A percentile compares a stretch with the other conserved stretches of the same genome.
These are phyloP conservation scores for Trypanosoma caninum DNA, from an alignment of 208 protist species.

Conservation along the genomic window DNA sequence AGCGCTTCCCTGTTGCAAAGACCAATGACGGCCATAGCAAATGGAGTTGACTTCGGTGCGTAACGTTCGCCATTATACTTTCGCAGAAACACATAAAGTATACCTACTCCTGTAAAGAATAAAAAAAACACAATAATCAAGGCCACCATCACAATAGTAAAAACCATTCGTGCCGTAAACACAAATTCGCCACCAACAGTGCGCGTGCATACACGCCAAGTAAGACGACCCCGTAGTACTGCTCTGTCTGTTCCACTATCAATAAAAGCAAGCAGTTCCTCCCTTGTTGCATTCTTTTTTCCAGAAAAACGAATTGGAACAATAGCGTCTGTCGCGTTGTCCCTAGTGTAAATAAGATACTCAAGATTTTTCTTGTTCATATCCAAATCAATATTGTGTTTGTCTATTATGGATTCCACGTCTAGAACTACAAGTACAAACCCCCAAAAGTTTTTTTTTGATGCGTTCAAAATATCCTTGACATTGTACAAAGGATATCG, in stretches of 20 bases:
- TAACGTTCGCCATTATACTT: conserved; percentile 51
- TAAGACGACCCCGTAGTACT: conserved; percentile 6
- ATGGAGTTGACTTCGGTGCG: conserved; percentile 69
- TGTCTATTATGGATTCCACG: conserved; percentile 33
- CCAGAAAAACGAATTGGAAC: conserved; percentile 29
- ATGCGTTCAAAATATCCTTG: not conserved
- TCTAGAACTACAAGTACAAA: conserved; percentile 41
- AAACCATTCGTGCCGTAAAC: conserved; percentile 22
- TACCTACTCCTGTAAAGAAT: conserved; percentile 24
- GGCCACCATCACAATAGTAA: conserved; percentile 31
- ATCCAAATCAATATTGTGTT: conserved; percentile 14
- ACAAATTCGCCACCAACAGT: not conserved
- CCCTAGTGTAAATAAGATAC: conserved; percentile 51
- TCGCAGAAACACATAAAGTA: conserved; percentile 38
- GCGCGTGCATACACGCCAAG: conserved; percentile 19
- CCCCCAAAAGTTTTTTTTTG: conserved; percentile 61
- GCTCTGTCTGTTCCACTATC: conserved; percentile 5
- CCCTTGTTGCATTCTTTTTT: conserved; percentile 5
- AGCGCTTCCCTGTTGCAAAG: conserved; percentile 55
- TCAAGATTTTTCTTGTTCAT: conserved; percentile 26
- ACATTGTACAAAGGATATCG: conserved; percentile 48
- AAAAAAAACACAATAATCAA: conserved; percentile 18
- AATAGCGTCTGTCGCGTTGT: not conserved
- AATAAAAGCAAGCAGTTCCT: conserved; percentile 28
- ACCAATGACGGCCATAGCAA: conserved; percentile 70